Evolutionary conservation across 2,329 filamentous ascomycete genomes (phyloP).

Genomic region (Corniculantispora saksenae): DNA sequence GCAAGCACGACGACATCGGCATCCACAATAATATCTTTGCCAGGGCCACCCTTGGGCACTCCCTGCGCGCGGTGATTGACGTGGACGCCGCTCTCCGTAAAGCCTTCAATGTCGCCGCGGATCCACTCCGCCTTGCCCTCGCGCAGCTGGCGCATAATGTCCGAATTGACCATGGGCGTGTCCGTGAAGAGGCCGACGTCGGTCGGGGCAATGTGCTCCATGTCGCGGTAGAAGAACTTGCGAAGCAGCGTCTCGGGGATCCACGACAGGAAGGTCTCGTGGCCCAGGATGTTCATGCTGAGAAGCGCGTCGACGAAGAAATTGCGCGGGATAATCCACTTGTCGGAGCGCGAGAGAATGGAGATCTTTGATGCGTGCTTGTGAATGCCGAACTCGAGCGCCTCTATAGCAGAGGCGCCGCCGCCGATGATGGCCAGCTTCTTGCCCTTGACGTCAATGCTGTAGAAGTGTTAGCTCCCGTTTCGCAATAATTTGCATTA

Average conservation of each 20-base stretch:
- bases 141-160: slow-evolving; percentile 75
- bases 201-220: slow-evolving; percentile 70
- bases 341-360: slow-evolving; percentile 76
- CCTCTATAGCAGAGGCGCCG: slow-evolving; percentile 77
- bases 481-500: accelerated
- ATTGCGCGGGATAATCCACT: slow-evolving; percentile 87
- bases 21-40: slow-evolving; percentile 63
- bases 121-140: slow-evolving; percentile 74
- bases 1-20: slow-evolving; percentile 82
- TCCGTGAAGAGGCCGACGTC: slow-evolving; percentile 75
- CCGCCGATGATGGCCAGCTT: slow-evolving; percentile 76
- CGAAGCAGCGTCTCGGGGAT: slow-evolving; percentile 76
- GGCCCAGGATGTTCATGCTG: slow-evolving; percentile 75
- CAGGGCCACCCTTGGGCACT: slow-evolving; percentile 75
- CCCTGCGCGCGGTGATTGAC: slow-evolving; percentile 74
- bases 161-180: slow-evolving; percentile 85
- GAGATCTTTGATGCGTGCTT: slow-evolving; percentile 67
- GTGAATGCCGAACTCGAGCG: slow-evolving; percentile 73
- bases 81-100: slow-evolving; percentile 62
- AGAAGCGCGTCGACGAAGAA: slow-evolving; percentile 72
- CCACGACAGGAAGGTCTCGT: slow-evolving; percentile 73
- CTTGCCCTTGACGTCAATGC: slow-evolving; percentile 71
- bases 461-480: slow-evolving; percentile 29
- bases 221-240: slow-evolving; percentile 80
- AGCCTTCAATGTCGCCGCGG: slow-evolving; percentile 72